phyloP scores from a whole-genome alignment of 225 moss, liverwort and hornwort genomes.

The Physcomitrellopsis africana region DNA sequence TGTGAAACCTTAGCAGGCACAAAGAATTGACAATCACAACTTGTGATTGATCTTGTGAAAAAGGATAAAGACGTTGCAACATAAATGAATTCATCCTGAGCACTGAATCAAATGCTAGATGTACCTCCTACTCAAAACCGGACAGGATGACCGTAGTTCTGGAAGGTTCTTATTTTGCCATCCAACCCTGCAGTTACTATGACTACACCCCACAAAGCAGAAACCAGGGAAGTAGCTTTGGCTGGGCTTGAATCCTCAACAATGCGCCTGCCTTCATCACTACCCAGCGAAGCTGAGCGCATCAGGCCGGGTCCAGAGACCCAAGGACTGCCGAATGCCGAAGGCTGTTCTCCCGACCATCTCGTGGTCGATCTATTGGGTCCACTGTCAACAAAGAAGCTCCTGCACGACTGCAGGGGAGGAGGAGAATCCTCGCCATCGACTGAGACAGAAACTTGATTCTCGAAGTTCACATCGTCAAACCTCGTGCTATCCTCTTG shows the following conservation, averaged over 20 bases:
- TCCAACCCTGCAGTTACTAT: conserved; percentile 92
- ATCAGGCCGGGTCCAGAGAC: conserved; percentile 67
- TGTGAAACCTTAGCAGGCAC: conserved; percentile 12
- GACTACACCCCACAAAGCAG: conserved; percentile 82
- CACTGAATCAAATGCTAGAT: conserved; percentile 43
- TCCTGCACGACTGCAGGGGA: conserved; percentile 67
- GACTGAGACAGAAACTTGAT: conserved; percentile 35
- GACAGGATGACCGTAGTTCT: conserved; percentile 94
- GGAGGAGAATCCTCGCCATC: conserved; percentile 39
- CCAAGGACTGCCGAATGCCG: conserved; percentile 61
- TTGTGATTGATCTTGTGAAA: conserved; percentile 34
- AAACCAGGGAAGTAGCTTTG: conserved; percentile 35
- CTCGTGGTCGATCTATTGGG: conserved; percentile 66
- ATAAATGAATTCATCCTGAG: conserved; percentile 12
- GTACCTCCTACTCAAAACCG: conserved; percentile 58
- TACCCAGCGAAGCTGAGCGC: conserved; percentile 68
- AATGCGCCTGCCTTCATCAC: conserved; percentile 47
- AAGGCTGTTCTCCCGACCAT: conserved; percentile 94
- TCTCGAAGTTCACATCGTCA: conserved; percentile 19
- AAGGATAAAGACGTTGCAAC: conserved; percentile 22
- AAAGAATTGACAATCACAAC: conserved; percentile 47
- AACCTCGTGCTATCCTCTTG: conserved; percentile 23
- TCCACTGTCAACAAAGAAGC: conserved; percentile 69
- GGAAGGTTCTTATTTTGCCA: conserved; percentile 92
- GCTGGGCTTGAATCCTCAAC: conserved; percentile 54